Percentiles rank a stretch among this genome's conserved stretches.
Evolutionary conservation across 495 filamentous ascomycete species (phyloP).

Genomic region (Penicillium subrubescens): DNA sequence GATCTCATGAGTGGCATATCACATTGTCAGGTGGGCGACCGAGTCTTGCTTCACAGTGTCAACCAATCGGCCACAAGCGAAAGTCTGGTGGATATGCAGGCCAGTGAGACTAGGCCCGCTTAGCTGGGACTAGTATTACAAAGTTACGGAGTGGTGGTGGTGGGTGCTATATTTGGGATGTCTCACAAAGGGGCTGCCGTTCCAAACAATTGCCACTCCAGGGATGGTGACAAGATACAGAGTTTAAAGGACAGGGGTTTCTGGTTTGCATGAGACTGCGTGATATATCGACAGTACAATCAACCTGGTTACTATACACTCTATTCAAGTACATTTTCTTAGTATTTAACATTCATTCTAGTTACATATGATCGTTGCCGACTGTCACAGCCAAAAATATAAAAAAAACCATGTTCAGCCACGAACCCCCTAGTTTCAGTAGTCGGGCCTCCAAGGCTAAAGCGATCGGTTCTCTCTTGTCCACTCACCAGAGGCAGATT

Average conservation of each 20-base stretch:
- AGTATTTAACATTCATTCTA: not conserved
- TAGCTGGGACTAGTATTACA: not conserved
- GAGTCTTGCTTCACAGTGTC: not conserved
- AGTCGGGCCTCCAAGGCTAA: not conserved
- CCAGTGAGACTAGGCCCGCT: not conserved
- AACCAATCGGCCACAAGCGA: conserved; percentile 1
- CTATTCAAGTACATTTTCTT: not conserved
- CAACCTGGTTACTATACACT: not conserved
- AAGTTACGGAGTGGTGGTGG: not conserved
- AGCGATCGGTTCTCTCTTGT: conserved; percentile 12
- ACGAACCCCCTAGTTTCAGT: conserved; percentile 31
- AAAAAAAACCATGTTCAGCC: conserved; percentile 15
- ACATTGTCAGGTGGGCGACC: conserved; percentile 2
- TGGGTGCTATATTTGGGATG: conserved; percentile 29
- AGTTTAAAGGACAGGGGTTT: not conserved
- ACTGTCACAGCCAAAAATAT: not conserved
- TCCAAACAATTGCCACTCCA: conserved; percentile 3
- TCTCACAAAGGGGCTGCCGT: conserved; percentile 23
- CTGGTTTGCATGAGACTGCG: not conserved
- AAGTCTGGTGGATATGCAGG: not conserved
- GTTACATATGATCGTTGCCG: not conserved
- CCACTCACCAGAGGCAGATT: not conserved
- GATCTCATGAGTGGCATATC: conserved; percentile 2
- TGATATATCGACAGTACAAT: not conserved
- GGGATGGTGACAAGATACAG: not conserved